Evolutionary conservation across 1,284 basidiomycete species (phyloP).

Genomic region (Leccinum pachyderme): DNA sequence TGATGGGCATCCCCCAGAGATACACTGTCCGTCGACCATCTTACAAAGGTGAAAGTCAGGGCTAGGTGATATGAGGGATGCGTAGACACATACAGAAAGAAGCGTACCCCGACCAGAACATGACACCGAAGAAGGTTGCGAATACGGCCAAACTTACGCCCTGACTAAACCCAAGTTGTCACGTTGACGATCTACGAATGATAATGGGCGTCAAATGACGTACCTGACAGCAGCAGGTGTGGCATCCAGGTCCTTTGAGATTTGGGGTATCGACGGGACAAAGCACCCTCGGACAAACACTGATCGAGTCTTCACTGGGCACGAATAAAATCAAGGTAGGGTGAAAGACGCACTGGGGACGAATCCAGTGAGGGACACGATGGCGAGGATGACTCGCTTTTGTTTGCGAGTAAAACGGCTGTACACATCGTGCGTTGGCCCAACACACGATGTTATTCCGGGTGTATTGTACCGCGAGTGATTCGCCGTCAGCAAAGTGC

Average conservation of each 20-base stretch:
- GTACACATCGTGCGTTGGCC: conserved; percentile 36
- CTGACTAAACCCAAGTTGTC: conserved; percentile 19
- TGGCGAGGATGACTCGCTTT: conserved; percentile 40
- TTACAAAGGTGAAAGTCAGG: conserved; percentile 7
- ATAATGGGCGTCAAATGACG: conserved; percentile 10
- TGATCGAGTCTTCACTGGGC: conserved; percentile 17
- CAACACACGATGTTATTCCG: too few species aligned
- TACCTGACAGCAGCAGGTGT: conserved; percentile 40
- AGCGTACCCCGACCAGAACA: conserved; percentile 27
- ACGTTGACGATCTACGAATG: not conserved
- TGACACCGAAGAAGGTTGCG: conserved; percentile 20
- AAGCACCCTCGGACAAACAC: conserved; percentile 46
- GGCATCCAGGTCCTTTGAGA: conserved; percentile 41
- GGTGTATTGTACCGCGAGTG: not conserved
- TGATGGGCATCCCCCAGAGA: conserved; percentile 45
- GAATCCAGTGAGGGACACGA: conserved; percentile 37
- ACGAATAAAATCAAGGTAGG: not conserved
- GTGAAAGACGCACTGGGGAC: conserved; percentile 21
- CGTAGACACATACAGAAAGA: conserved; percentile 28
- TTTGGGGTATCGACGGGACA: conserved; percentile 47
- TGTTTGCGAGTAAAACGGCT: conserved; percentile 37
- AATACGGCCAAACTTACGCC: conserved; percentile 29
- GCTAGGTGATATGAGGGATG: not conserved
- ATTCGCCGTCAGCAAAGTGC: not conserved
- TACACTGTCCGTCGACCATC: conserved; percentile 46